Evolutionary conservation across 345 rosid species (phyloP).

Genomic region (Cardiospermum halicacabum): DNA sequence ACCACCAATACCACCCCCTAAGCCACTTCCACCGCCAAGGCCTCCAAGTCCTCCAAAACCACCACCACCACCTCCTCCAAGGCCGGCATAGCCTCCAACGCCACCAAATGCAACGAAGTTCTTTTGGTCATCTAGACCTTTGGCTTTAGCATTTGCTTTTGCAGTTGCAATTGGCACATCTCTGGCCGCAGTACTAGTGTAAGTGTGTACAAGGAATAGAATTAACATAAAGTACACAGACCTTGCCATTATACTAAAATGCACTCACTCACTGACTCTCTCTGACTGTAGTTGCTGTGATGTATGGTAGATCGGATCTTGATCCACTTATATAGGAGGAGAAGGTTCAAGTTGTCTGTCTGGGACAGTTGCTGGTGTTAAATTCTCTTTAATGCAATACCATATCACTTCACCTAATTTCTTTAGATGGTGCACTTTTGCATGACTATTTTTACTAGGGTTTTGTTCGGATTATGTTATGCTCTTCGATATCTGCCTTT

Average conservation of each 20-base stretch:
- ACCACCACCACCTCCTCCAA: constrained; percentile 18
- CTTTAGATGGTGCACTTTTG: not conserved
- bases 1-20: constrained; percentile 26
- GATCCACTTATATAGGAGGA: constrained; percentile 21
- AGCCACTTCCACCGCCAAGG: constrained; percentile 25
- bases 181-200: constrained; percentile 34
- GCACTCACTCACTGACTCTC: not conserved
- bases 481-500: not conserved
- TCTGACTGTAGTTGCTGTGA: not conserved
- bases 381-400: constrained; percentile 14
- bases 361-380: constrained; percentile 16
- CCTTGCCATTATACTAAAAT: constrained; percentile 17
- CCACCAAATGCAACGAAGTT: constrained; percentile 46
- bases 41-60: constrained; percentile 20
- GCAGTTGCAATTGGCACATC: too few species aligned
- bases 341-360: constrained; percentile 1
- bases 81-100: constrained; percentile 41
- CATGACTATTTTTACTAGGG: not conserved
- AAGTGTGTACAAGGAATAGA: constrained; percentile 12
- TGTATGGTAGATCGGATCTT: not conserved
- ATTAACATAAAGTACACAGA: constrained; percentile 6
- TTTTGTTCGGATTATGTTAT: not conserved
- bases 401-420: constrained; percentile 7
- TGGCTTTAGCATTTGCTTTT: too few species aligned
- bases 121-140: constrained; percentile 61